phyloP scores from a whole-genome alignment of 495 filamentous ascomycete species.

The Glonium stellatum region DNA sequence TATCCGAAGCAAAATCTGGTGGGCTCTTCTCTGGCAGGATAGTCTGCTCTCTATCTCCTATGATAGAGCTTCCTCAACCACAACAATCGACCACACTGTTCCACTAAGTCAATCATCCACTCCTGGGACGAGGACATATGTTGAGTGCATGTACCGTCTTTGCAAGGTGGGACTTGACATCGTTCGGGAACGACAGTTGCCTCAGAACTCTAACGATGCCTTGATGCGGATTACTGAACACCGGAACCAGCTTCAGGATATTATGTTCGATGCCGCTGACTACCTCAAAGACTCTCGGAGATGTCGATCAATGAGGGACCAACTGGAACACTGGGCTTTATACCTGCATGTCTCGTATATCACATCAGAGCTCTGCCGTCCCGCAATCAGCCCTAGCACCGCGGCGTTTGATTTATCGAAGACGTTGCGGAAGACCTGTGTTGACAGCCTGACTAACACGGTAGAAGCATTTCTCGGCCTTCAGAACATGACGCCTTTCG shows the following conservation, averaged over 20 bases:
- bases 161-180: slow-evolving; percentile 50
- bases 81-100: slow-evolving; percentile 45
- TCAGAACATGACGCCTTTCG: slow-evolving; percentile 58
- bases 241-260: slow-evolving; percentile 45
- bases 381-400: slow-evolving; percentile 48
- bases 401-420: slow-evolving; percentile 36
- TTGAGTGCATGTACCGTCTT: slow-evolving; percentile 49
- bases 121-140: slow-evolving; percentile 43
- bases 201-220: slow-evolving; percentile 40
- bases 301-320: slow-evolving; percentile 45
- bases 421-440: slow-evolving; percentile 48
- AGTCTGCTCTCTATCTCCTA: slow-evolving; percentile 55
- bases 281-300: slow-evolving; percentile 46
- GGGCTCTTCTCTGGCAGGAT: slow-evolving; percentile 59
- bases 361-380: slow-evolving; percentile 53
- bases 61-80: slow-evolving; percentile 49
- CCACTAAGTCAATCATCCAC: slow-evolving; percentile 39
- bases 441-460: slow-evolving; percentile 56
- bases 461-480: slow-evolving; percentile 63
- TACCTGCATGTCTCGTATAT: slow-evolving; percentile 55
- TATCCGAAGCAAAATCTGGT: slow-evolving; percentile 37
- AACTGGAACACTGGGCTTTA: slow-evolving; percentile 49
- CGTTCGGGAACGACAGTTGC: slow-evolving; percentile 47
- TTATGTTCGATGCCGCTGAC: slow-evolving; percentile 47
- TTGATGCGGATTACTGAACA: slow-evolving; percentile 44